Base-by-base conservation (phyloP, 2,329 filamentous ascomycete species). In the Lecanicillium sp. region DNA sequence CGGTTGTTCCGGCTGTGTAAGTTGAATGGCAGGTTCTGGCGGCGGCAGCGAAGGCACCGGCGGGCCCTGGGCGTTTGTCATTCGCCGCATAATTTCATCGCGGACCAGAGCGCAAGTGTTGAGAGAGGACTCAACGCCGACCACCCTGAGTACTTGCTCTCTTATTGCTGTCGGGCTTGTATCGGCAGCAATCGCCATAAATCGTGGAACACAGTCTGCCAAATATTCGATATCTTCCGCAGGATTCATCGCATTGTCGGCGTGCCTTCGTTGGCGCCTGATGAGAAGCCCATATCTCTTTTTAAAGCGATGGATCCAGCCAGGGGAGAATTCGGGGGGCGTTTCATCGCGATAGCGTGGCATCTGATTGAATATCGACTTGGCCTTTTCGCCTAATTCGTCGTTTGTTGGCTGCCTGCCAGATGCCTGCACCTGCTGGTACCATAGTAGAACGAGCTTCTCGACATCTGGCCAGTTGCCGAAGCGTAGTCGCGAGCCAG, bases 301-400 rank as follows among this genome's bases (percentile, higher is more conserved):
- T 58, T 79, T 79, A 59, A 79, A 79, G 27, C 75, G 67, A 48
- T 79, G 75, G 42, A 79, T 78, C 75, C 75, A 79, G 29, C 75
- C 75, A 0, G 75, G 75, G 0, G 73, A 78, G 53, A 79, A 79
- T 54, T 79, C 75, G 33, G 75, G 75, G 2, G 74, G 61, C n/a
- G 58, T 57, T 52, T 78, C 73, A 46, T 74, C 74, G 52, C 73
- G 75, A 55, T 79, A 78, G 14, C 73, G 71, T 13, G 74, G 73
- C 19, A 79, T 60, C 48, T 74, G 68, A 31, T 60, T 59, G 53
- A 78, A 79, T 47, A 79, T 75, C 41, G 59, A 52, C 53, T 77
- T 78, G 31, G 75, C 75, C 60, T 78, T 78, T 25, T 78, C 74
- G 44, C 72, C 73, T 3, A 79, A 63, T 55, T 78, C 74, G 48